Base-by-base conservation (phyloP, 768 basidiomycete genomes). In the Rhizopogon sp. region DNA sequence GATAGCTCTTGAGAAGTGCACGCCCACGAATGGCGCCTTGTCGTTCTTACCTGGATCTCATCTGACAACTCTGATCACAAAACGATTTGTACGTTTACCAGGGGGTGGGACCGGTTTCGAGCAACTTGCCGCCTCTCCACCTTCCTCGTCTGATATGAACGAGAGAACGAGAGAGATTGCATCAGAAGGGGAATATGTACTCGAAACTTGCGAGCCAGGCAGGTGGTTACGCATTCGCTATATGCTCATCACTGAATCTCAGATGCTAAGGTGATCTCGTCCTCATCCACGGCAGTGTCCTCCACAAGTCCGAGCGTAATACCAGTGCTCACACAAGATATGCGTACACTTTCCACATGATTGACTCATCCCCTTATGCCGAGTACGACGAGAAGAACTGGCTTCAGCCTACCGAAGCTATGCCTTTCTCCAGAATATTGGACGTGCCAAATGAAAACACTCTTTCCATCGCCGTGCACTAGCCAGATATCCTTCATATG, bases 281-380 rank as follows among this genome's bases (percentile, higher is more conserved):
- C 0, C 72, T 98, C 14, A 98, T 99, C 35, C 95, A 99, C 62
- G 97, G 97, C 9, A 79, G 82, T 20, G 93, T 98, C 2, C 72
- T 97, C 57, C 97, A 99, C 74, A 93, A 93, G 67, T 93, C 90
- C 0, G 90, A 92, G 66, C 81, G 83, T 52, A 99, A 99, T 68
- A 79, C 78, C 1, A 92, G 90, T 52, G 74, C 80, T 20, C 78
- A 85, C 57, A 92, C 92, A 1, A 80, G 97, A 53, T 91, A 85
- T 60, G 95, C 95, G 29, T 99, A 98, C 67, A 98, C 97, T 0
- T 98, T 97, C 70, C 95, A 93, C 61, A 92, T 93, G 90, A 86
- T 93, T 46, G 91, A 96, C 63, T 86, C 80, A 17, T 79, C 79
- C 40, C 86, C 82, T 22, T 71, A 79, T 62, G 88, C 84, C 6